These are phyloP conservation scores for Trypanosoma avium DNA, from an alignment of 208 protist species.

Conservation along the genomic window DNA sequence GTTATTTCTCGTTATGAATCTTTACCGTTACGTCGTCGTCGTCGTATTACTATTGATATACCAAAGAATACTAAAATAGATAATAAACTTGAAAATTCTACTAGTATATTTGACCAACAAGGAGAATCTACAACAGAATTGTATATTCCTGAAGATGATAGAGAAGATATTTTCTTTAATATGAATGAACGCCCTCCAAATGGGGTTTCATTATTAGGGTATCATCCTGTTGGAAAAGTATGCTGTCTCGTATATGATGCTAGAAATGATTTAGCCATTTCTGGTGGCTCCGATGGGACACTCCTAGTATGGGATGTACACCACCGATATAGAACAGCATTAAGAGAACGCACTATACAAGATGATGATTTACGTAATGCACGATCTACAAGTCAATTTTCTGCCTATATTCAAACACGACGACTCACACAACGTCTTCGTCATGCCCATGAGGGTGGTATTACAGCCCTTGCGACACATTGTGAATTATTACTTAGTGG, in stretches of 20 bases:
- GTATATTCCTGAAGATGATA: neutral
- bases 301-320: conserved; percentile 46
- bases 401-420: conserved; percentile 25
- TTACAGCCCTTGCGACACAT: conserved; percentile 37
- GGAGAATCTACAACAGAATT: neutral
- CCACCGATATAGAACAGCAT: conserved; percentile 17
- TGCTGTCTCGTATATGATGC: conserved; percentile 23
- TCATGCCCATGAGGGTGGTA: conserved; percentile 30
- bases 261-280: conserved; percentile 23
- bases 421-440: conserved; percentile 17
- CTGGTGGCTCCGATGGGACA: conserved; percentile 41
- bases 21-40: neutral
- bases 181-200: conserved; percentile 15
- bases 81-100: neutral
- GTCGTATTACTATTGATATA: neutral
- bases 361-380: conserved; percentile 18
- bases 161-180: neutral
- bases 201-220: conserved; percentile 44
- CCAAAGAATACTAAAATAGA: neutral
- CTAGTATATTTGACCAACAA: neutral
- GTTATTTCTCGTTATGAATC: neutral
- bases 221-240: conserved; percentile 31
- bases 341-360: conserved; percentile 6
- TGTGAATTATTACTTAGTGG: conserved; percentile 47
- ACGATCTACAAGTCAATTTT: conserved; percentile 24